phyloP scores from a whole-genome alignment of 2,329 filamentous ascomycete genomes.

The Penicillium sp. region DNA sequence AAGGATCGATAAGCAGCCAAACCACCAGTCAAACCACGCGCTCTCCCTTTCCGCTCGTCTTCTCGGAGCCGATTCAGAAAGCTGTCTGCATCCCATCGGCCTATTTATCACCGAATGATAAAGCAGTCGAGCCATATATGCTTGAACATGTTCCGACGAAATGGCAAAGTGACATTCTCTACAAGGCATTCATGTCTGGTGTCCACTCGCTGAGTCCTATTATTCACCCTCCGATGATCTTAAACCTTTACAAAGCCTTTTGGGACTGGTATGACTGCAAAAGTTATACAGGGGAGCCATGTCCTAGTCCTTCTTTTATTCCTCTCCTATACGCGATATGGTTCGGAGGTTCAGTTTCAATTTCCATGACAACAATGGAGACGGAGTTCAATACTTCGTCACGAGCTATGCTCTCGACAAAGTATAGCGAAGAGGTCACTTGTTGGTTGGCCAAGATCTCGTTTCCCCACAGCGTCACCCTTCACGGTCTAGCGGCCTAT shows the following conservation, averaged over 20 bases:
- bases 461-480: conserved; percentile 47
- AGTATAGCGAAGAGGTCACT: conserved; percentile 46
- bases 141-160: conserved; percentile 45
- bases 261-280: conserved; percentile 48
- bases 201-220: conserved; percentile 49
- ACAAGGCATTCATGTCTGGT: conserved; percentile 49
- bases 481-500: conserved; percentile 49
- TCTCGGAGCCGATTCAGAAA: conserved; percentile 31
- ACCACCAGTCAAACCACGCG: not conserved
- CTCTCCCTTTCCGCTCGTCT: conserved; percentile 4
- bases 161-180: conserved; percentile 48
- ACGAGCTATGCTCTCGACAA: conserved; percentile 39
- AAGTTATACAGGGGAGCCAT: conserved; percentile 38
- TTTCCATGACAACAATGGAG: conserved; percentile 45
- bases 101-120: conserved; percentile 36
- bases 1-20: conserved; percentile 17
- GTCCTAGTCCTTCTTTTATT: conserved; percentile 44
- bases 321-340: conserved; percentile 49
- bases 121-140: conserved; percentile 41
- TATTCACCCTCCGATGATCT: conserved; percentile 44
- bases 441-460: conserved; percentile 44
- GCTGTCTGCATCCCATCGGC: conserved; percentile 40
- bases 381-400: conserved; percentile 40
- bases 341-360: conserved; percentile 49
- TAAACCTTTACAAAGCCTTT: conserved; percentile 44